Percentiles rank a stretch among this genome's conserved stretches.
Evolutionary conservation across 2,329 filamentous ascomycete species (phyloP).

Genomic region (Fusarium miscanthi): DNA sequence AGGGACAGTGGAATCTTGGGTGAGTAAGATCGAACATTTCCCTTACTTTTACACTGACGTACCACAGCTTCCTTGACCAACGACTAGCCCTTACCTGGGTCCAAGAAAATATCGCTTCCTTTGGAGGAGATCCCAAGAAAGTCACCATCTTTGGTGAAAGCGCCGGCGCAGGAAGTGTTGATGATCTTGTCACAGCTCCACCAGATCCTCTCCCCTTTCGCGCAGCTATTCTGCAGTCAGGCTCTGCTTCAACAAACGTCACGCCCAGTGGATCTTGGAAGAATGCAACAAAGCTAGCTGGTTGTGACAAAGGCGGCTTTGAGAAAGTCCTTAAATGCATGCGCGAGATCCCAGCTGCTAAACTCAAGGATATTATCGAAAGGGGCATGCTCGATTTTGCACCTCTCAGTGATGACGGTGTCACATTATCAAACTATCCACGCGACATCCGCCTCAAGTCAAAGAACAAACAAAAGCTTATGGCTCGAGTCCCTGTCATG

Average conservation of each 20-base stretch:
- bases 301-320: constrained; percentile 15
- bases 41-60: fast-evolving
- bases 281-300: constrained; percentile 4
- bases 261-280: constrained; percentile 27
- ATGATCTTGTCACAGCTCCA: constrained; percentile 42
- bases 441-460: constrained; percentile 29
- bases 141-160: constrained; percentile 66
- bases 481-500: constrained; percentile 43
- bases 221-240: constrained; percentile 45
- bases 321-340: constrained; percentile 37
- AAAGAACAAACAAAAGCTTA: background rate
- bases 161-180: constrained; percentile 67
- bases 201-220: constrained; percentile 45
- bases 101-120: constrained; percentile 60
- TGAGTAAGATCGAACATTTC: background rate
- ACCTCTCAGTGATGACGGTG: constrained; percentile 36
- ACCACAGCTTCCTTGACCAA: constrained; percentile 48
- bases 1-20: constrained; percentile 39
- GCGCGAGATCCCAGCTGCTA: constrained; percentile 28
- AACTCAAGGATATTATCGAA: constrained; percentile 34
- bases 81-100: constrained; percentile 62
- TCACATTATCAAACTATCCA: constrained; percentile 36
- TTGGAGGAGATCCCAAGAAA: constrained; percentile 58
- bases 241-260: constrained; percentile 16
- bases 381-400: constrained; percentile 33